These are phyloP conservation scores for Acacia acuminata DNA, from an alignment of 306 rosid species.

Conservation along the genomic window DNA sequence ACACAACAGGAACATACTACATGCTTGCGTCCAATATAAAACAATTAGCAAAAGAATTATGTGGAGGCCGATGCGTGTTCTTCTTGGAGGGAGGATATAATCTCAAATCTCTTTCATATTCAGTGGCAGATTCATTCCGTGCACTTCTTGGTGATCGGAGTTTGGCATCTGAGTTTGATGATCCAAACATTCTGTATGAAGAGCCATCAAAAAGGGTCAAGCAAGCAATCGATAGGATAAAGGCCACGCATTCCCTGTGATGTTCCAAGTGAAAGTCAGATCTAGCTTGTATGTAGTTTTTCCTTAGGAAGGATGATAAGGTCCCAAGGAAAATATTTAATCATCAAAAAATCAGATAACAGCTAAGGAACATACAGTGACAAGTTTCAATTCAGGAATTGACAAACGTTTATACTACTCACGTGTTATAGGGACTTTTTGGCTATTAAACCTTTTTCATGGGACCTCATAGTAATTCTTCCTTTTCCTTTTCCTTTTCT, in stretches of 20 bases:
- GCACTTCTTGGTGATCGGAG: constrained; percentile 84
- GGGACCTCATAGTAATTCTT: too few relatives aligned
- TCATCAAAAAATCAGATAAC: too few relatives aligned
- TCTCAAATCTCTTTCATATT: constrained; percentile 79
- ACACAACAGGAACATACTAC: constrained; percentile 91
- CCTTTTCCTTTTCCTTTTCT: constrained; percentile 1
- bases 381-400: too few relatives aligned
- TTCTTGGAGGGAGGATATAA: constrained; percentile 97
- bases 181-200: constrained; percentile 78
- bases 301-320: neutral
- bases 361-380: too few relatives aligned
- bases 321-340: too few relatives aligned
- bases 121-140: constrained; percentile 87
- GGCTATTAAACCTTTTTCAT: too few relatives aligned
- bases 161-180: constrained; percentile 74
- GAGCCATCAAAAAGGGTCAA: constrained; percentile 76
- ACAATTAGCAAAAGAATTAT: constrained; percentile 75
- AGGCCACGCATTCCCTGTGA: constrained; percentile 70
- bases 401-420: too few relatives aligned
- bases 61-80: constrained; percentile 84
- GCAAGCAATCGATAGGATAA: constrained; percentile 73
- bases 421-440: too few relatives aligned
- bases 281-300: constrained; percentile 3
- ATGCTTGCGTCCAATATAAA: constrained; percentile 74
- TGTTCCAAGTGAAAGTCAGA: constrained; percentile 17